These are phyloP conservation scores for Cyberlindnera japonica DNA, from an alignment of 805 yeast species.

Conservation along the genomic window DNA sequence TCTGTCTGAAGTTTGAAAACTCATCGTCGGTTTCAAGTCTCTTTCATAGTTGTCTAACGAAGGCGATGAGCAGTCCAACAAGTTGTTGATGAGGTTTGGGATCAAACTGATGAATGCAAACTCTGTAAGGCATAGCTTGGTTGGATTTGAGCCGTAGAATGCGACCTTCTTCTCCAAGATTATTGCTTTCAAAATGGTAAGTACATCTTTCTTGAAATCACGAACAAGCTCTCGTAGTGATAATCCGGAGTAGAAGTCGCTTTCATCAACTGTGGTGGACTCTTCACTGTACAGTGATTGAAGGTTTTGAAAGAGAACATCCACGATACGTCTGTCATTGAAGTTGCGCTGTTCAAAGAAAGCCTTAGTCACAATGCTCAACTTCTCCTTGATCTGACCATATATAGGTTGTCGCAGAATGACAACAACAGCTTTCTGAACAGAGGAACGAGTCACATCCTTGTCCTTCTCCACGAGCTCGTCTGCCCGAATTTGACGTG, in stretches of 20 bases:
- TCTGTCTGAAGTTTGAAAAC: conserved; percentile 75
- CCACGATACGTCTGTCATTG: conserved; percentile 62
- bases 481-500: conserved; percentile 69
- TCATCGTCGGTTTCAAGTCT: conserved; percentile 52
- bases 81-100: conserved; percentile 70
- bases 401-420: conserved; percentile 84
- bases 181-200: conserved; percentile 72
- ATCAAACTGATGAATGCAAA: conserved; percentile 79
- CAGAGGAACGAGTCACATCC: conserved; percentile 78
- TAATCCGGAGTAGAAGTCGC: conserved; percentile 69
- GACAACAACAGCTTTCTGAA: conserved; percentile 88
- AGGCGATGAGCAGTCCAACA: conserved; percentile 82
- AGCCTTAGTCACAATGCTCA: conserved; percentile 83
- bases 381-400: conserved; percentile 82
- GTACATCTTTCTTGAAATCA: conserved; percentile 52
- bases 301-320: conserved; percentile 65
- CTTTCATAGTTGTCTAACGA: conserved; percentile 50
- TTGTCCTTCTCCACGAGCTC: conserved; percentile 53
- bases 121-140: conserved; percentile 75
- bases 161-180: conserved; percentile 70
- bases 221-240: conserved; percentile 62
- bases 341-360: conserved; percentile 82
- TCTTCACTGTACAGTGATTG: conserved; percentile 37
- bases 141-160: conserved; percentile 77
- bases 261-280: conserved; percentile 37